Evolutionary conservation across 2,329 filamentous ascomycete species (phyloP).

Genomic region (Blumeria graminis): DNA sequence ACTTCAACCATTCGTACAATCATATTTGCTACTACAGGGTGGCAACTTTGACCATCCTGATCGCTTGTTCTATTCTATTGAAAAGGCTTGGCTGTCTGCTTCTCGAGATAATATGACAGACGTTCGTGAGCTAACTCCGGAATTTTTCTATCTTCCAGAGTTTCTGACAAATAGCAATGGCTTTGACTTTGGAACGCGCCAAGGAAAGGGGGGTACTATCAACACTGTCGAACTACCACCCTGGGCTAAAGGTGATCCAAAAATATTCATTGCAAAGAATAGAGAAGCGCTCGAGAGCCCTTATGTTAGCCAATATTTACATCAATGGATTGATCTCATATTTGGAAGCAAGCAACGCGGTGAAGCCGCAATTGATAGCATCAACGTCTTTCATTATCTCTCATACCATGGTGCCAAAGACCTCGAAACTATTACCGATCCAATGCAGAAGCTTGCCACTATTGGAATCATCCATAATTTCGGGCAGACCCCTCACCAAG

Average conservation of each 20-base stretch:
- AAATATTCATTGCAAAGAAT: conserved; percentile 86
- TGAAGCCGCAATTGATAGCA: conserved; percentile 69
- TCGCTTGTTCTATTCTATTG: conserved; percentile 78
- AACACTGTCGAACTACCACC: conserved; percentile 76
- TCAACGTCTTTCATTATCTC: conserved; percentile 89
- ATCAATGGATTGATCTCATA: conserved; percentile 87
- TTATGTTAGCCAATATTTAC: conserved; percentile 69
- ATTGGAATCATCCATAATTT: conserved; percentile 98
- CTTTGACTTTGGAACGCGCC: conserved; percentile 77
- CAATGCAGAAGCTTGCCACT: conserved; percentile 63
- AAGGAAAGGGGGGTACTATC: conserved; percentile 56
- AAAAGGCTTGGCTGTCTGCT: conserved; percentile 74
- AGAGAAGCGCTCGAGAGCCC: conserved; percentile 88
- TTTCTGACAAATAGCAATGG: conserved; percentile 84
- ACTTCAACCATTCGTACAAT: conserved; percentile 86
- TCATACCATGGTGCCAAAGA: conserved; percentile 90
- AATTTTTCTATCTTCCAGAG: conserved; percentile 92
- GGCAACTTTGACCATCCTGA: conserved; percentile 92
- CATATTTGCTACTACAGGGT: conserved; percentile 83
- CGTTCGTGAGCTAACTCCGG: conserved; percentile 80
- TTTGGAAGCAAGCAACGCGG: conserved; percentile 89
- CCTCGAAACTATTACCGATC: conserved; percentile 72
- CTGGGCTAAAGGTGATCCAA: conserved; percentile 90
- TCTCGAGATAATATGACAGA: conserved; percentile 81
- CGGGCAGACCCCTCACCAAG: conserved; percentile 87